Evolutionary conservation across 2,329 filamentous ascomycete genomes (phyloP).

Genomic region (Raffaelea arxii): DNA sequence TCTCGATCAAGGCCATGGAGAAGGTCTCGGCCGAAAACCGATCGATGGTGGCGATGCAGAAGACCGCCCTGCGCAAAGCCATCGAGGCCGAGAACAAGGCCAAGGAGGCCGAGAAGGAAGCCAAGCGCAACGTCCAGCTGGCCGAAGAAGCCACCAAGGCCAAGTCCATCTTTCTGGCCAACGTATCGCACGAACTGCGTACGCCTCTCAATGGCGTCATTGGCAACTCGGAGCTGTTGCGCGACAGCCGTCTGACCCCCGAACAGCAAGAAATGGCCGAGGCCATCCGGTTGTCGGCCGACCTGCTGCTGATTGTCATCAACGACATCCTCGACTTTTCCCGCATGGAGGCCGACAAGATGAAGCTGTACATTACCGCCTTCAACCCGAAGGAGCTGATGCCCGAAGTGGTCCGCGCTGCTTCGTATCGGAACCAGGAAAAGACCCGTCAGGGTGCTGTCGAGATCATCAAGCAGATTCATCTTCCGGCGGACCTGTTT

Average conservation of each 20-base stretch:
- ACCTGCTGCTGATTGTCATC: slow-evolving; percentile 82
- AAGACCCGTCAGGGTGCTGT: slow-evolving; percentile 54
- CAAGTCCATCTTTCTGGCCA: slow-evolving; percentile 71
- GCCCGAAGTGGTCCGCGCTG: slow-evolving; percentile 55
- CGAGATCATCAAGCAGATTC: slow-evolving; percentile 60
- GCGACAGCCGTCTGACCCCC: slow-evolving; percentile 63
- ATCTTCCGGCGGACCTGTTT: slow-evolving; percentile 59
- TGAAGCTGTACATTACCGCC: slow-evolving; percentile 67
- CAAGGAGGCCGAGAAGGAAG: slow-evolving; percentile 65
- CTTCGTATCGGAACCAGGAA: slow-evolving; percentile 56
- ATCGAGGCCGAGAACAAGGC: slow-evolving; percentile 66
- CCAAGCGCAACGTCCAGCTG: slow-evolving; percentile 68
- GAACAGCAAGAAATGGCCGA: slow-evolving; percentile 82
- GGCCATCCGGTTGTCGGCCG: slow-evolving; percentile 76
- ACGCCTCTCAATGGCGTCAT: slow-evolving; percentile 83
- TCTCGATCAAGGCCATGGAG: slow-evolving; percentile 61
- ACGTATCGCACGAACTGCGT: slow-evolving; percentile 72
- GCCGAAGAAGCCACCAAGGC: slow-evolving; percentile 77
- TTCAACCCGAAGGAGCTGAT: slow-evolving; percentile 61
- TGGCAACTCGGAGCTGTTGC: slow-evolving; percentile 74
- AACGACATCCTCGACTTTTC: slow-evolving; percentile 96
- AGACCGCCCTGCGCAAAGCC: slow-evolving; percentile 61
- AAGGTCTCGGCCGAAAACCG: slow-evolving; percentile 70
- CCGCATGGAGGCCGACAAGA: slow-evolving; percentile 81
- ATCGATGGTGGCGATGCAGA: slow-evolving; percentile 69